Evolutionary conservation across 371 early-diverging fungal species (phyloP).

Genomic region (Actinomortierella wolfii): DNA sequence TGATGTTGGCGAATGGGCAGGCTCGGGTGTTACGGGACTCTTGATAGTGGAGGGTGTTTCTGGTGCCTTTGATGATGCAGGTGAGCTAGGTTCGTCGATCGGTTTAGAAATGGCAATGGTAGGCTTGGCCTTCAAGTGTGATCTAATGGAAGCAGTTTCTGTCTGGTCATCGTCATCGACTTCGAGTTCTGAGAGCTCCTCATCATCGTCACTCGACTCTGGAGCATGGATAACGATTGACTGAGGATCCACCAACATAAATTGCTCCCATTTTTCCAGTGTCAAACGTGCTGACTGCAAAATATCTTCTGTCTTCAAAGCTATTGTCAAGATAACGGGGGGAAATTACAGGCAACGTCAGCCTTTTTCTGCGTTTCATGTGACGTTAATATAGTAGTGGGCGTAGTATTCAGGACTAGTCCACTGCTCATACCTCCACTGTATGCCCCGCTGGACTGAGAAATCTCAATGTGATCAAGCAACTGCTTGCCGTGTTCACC

Average conservation of each 20-base stretch:
- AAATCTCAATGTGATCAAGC: constrained; percentile 35
- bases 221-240: constrained; percentile 34
- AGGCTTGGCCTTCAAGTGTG: constrained; percentile 38
- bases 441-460: constrained; percentile 3
- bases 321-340: constrained; percentile 1
- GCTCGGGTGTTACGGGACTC: too few relatives aligned
- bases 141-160: not conserved
- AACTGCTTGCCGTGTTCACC: constrained; percentile 42
- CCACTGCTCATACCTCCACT: too few relatives aligned
- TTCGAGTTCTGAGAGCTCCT: too few relatives aligned
- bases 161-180: too few relatives aligned
- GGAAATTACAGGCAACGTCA: not conserved
- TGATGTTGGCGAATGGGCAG: too few relatives aligned
- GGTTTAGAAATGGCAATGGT: constrained; percentile 18
- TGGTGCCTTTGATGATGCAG: not conserved
- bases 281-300: constrained; percentile 35
- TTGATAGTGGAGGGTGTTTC: too few relatives aligned
- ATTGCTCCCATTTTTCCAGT: constrained; percentile 38
- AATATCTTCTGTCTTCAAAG: constrained; percentile 35
- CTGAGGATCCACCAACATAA: constrained; percentile 25
- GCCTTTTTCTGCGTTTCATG: too few relatives aligned
- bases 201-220: too few relatives aligned
- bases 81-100: not conserved
- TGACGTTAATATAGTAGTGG: too few relatives aligned
- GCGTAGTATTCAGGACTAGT: too few relatives aligned